A percentile compares a stretch with the other conserved stretches of the same genome.
These are phyloP conservation scores for Suhomyces kilbournensis DNA, from an alignment of 805 yeast genomes.

Conservation along the genomic window DNA sequence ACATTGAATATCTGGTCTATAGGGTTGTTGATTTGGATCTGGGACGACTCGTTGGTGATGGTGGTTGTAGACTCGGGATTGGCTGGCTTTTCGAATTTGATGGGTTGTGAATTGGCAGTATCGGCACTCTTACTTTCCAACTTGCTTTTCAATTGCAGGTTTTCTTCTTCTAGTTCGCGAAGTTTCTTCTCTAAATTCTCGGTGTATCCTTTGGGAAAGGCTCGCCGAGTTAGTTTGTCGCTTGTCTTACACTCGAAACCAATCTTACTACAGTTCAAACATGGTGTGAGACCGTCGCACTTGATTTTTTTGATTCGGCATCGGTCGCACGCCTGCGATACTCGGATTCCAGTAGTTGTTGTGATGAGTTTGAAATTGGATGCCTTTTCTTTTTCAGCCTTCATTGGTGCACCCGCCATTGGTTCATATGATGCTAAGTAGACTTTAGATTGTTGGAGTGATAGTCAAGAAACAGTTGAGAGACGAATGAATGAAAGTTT, in stretches of 20 bases:
- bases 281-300: slow-evolving; percentile 72
- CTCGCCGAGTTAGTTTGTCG: slow-evolving; percentile 70
- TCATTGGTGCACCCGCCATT: not conserved
- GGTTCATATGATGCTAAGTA: not conserved
- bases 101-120: not conserved
- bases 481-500: too few species aligned
- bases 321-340: slow-evolving; percentile 79
- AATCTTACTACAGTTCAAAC: slow-evolving; percentile 63
- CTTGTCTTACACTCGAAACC: slow-evolving; percentile 69
- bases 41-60: slow-evolving; percentile 4
- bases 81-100: not conserved
- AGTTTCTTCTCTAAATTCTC: slow-evolving; percentile 67
- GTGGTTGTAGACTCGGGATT: slow-evolving; percentile 2
- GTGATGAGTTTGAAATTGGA: slow-evolving; percentile 36
- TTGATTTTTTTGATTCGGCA: slow-evolving; percentile 74
- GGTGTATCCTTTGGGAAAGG: slow-evolving; percentile 80
- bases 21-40: slow-evolving; percentile 37
- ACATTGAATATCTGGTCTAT: slow-evolving; percentile 45
- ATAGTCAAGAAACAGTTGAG: too few species aligned
- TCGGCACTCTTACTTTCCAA: not conserved
- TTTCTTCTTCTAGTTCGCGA: slow-evolving; percentile 57
- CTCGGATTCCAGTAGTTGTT: slow-evolving; percentile 45
- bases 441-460: too few species aligned
- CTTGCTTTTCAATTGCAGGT: slow-evolving; percentile 24
- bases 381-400: slow-evolving; percentile 10